These are phyloP conservation scores for Myotisia sp. DNA, from an alignment of 2,329 filamentous ascomycete species.

Conservation along the genomic window DNA sequence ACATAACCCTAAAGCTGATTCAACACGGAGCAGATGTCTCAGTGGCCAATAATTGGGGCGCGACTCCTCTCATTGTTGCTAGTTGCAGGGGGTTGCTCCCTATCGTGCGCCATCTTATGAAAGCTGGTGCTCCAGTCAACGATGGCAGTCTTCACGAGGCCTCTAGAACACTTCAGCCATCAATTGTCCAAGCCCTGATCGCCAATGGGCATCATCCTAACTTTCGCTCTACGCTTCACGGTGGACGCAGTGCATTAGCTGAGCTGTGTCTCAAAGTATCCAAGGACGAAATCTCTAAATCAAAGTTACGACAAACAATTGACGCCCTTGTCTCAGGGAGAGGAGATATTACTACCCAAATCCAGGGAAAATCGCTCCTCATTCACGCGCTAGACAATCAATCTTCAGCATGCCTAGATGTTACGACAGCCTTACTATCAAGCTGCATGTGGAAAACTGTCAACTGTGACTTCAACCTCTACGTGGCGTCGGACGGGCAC, in stretches of 20 bases:
- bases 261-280: constrained; percentile 48
- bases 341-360: constrained; percentile 23
- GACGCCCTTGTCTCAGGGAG: constrained; percentile 44
- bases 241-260: constrained; percentile 48
- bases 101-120: constrained; percentile 39
- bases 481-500: constrained; percentile 37
- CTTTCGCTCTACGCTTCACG: constrained; percentile 49
- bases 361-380: constrained; percentile 41
- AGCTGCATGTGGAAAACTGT: constrained; percentile 51
- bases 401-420: constrained; percentile 38
- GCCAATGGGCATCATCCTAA: constrained; percentile 49
- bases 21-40: constrained; percentile 47
- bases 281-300: constrained; percentile 31
- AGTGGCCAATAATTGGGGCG: constrained; percentile 41
- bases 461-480: constrained; percentile 46
- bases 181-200: constrained; percentile 43
- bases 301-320: constrained; percentile 39
- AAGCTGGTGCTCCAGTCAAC: constrained; percentile 43
- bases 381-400: constrained; percentile 46
- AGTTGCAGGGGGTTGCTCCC: constrained; percentile 42
- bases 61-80: constrained; percentile 47
- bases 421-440: constrained; percentile 46
- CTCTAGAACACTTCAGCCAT: constrained; percentile 43
- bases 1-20: constrained; percentile 44
- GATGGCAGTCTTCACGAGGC: constrained; percentile 56